Evolutionary conservation across 805 yeast genomes (phyloP), one percentile per base, ranked within the genome.

Genomic region (Saccharomycopsis sp.): DNA sequence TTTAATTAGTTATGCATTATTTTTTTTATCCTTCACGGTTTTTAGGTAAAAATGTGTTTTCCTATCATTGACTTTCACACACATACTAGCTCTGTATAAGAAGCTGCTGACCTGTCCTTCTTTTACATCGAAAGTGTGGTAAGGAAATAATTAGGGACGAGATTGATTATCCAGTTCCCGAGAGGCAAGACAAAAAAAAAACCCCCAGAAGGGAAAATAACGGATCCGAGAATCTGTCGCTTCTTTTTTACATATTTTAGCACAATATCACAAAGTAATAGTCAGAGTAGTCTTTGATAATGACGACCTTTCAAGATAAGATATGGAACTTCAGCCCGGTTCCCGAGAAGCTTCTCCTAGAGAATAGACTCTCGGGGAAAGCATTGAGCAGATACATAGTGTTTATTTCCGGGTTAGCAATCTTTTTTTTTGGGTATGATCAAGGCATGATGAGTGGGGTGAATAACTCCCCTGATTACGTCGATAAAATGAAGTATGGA

Each of bases 391-490:
- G 68, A 29, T 68, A 77, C 19, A 73, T 81, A 54, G 78, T 91
- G 3, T 73, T 79, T 54, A 77, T 82, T 49, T 85, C 92, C 55
- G 83, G 83, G 55, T 69, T 78, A 34, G 89, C 87, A 1, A 84
- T 85, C 69, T 76, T 81, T 8, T 75, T 86, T 55, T 86, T 86
- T 65, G 92, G 92, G 57, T 86, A 85, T 65, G 90, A 86, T 67
- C 92, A 87, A 70, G 92, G 92, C 67, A 78, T 87, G 56, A 85
- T 86, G 89, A 77, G 86, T 35, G 81, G 83, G 64, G 70, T 83
- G 50, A 78, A 83, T 57, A 75, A 38, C 3, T 34, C 49, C 17
- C 56, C 79, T 3, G 87, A 89, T 63, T 76, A 76, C 7, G 81
- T 86, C 77, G 80, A 86, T 67, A 80, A 79, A 68, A 71, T 75